Conservation (phyloP, 805 yeast genomes). For the Schwanniomyces polymorphus region DNA sequence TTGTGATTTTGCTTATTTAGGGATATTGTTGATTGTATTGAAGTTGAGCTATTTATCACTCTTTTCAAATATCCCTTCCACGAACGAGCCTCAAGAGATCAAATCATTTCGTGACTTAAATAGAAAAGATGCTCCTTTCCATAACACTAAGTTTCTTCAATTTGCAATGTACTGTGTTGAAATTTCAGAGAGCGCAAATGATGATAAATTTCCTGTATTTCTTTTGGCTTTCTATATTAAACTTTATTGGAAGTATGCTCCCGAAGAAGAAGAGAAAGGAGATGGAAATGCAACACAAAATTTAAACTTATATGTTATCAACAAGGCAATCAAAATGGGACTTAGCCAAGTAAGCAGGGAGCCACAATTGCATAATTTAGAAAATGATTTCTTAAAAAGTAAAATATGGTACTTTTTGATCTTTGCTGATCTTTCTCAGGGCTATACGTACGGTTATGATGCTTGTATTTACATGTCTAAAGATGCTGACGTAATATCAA, state of each 20-base stretch:
- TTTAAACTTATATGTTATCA: neutral
- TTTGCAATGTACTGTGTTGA: constrained; percentile 17
- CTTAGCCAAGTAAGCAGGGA: neutral
- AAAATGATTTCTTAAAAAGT: neutral
- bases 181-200: constrained; percentile 18
- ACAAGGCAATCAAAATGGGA: neutral
- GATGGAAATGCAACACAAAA: neutral
- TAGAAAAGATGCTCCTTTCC: neutral
- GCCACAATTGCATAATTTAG: neutral
- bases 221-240: constrained; percentile 52
- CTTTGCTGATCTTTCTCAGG: constrained; percentile 3
- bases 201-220: constrained; percentile 47
- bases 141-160: neutral
- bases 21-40: constrained; percentile 17
- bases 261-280: constrained; percentile 45
- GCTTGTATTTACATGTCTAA: neutral
- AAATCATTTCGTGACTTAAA: neutral
- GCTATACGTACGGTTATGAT: constrained; percentile 2
- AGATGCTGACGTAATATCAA: no score
- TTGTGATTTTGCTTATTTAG: constrained; percentile 11
- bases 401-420: constrained; percentile 4
- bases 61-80: constrained; percentile 11
- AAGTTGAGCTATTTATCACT: constrained; percentile 18
- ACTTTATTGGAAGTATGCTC: constrained; percentile 43
- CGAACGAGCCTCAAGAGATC: neutral